Evolutionary conservation across 108 stramenopile species (phyloP).

Genomic region (Discostella pseudostelligera): DNA sequence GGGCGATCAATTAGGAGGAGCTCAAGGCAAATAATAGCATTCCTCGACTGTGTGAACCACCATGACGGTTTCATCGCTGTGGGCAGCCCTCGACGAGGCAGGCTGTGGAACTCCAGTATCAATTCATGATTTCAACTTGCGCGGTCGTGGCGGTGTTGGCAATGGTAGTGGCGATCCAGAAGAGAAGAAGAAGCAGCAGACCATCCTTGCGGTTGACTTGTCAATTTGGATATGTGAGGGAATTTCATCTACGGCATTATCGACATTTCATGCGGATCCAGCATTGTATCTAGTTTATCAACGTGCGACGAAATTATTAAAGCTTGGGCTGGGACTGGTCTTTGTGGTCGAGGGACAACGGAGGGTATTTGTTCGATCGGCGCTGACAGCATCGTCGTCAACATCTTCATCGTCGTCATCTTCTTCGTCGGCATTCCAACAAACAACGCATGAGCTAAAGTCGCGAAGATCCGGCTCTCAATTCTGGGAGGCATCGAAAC

Average conservation of each 20-base stretch:
- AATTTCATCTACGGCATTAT: slow-evolving; percentile 57
- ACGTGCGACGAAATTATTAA: slow-evolving; percentile 84
- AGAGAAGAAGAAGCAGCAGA: slow-evolving; percentile 9
- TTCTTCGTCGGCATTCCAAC: too few relatives aligned
- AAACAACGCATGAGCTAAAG: slow-evolving; percentile 47
- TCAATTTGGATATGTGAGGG: slow-evolving; percentile 93
- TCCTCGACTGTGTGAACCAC: too few relatives aligned
- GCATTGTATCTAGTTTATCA: slow-evolving; percentile 69
- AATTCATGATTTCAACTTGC: slow-evolving; percentile 44
- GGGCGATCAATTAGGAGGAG: too few relatives aligned
- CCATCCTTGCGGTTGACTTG: slow-evolving; percentile 88
- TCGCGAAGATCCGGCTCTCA: slow-evolving; percentile 60
- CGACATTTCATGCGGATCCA: slow-evolving; percentile 64
- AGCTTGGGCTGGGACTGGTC: slow-evolving; percentile 84
- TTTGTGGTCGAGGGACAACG: slow-evolving; percentile 93
- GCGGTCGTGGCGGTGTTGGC: background rate
- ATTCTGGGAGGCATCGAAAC: slow-evolving; percentile 72
- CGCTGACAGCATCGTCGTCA: too few relatives aligned
- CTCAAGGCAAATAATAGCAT: too few relatives aligned
- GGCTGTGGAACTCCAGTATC: slow-evolving; percentile 70
- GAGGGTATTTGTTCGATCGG: slow-evolving; percentile 30
- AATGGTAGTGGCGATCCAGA: slow-evolving; percentile 5
- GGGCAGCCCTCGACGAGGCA: slow-evolving; percentile 72
- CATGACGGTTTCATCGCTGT: slow-evolving; percentile 82
- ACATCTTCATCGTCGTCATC: slow-evolving; percentile 17